A percentile compares a stretch with the other conserved stretches of the same genome.
Conservation (phyloP, 768 basidiomycete genomes). For the Macrolepiota dolichaula region DNA sequence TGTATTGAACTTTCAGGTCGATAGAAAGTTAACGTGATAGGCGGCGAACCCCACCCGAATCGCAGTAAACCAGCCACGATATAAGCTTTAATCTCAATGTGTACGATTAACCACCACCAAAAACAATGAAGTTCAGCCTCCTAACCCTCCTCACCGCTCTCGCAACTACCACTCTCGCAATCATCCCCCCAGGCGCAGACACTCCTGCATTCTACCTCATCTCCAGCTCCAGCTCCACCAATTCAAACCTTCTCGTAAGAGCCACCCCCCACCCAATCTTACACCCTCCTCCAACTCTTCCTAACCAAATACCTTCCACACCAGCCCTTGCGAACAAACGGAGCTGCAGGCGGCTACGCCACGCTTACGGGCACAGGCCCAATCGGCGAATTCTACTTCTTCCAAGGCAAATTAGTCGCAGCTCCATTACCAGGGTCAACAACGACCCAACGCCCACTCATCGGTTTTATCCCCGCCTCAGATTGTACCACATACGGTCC, state of each 20-base stretch:
- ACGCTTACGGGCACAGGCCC: slow-evolving; percentile 23
- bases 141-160: slow-evolving; percentile 12
- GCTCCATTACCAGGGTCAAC: slow-evolving; percentile 16
- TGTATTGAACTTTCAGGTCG: not conserved
- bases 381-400: slow-evolving; percentile 30
- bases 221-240: slow-evolving; percentile 13
- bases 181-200: slow-evolving; percentile 24
- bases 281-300: not conserved
- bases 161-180: slow-evolving; percentile 9
- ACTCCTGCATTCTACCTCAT: slow-evolving; percentile 34
- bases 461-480: slow-evolving; percentile 18
- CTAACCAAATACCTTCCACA: not conserved
- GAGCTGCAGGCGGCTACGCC: slow-evolving; percentile 20
- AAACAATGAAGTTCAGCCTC: slow-evolving; percentile 9
- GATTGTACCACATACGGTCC: slow-evolving; percentile 25
- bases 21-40: not conserved
- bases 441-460: slow-evolving; percentile 14
- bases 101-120: not conserved
- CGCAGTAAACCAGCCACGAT: not conserved
- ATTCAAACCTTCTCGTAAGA: slow-evolving; percentile 14
- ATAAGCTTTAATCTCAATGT: not conserved
- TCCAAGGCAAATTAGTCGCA: slow-evolving; percentile 21
- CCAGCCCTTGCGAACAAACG: slow-evolving; percentile 28
- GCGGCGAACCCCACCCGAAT: not conserved
- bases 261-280: slow-evolving; percentile 18